Conservation (phyloP, 2,329 filamentous ascomycete genomes). For the Paraphoma sp. region DNA sequence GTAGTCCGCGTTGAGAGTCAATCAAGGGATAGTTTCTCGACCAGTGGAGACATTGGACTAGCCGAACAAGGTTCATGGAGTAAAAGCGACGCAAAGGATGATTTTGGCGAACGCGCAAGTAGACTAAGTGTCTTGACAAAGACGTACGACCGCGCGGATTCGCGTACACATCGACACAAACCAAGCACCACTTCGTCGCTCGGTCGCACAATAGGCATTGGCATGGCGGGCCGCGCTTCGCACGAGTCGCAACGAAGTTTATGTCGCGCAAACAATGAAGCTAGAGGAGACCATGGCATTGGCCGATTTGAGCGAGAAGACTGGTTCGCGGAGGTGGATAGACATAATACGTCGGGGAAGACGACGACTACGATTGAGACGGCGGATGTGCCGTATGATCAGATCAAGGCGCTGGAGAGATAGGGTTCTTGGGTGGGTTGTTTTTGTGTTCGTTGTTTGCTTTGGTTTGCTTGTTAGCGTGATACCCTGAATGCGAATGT, state of each 20-base stretch:
- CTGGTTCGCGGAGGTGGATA: conserved; percentile 27
- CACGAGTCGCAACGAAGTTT: conserved; percentile 37
- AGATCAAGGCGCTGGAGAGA: conserved; percentile 7
- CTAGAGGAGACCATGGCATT: neutral
- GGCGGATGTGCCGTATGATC: neutral
- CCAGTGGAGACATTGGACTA: conserved; percentile 22
- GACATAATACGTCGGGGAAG: conserved; percentile 13
- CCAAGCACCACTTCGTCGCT: conserved; percentile 17
- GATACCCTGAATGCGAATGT: neutral
- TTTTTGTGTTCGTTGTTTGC: neutral
- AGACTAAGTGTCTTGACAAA: conserved; percentile 20
- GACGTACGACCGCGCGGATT: conserved; percentile 11
- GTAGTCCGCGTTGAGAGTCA: conserved; percentile 39
- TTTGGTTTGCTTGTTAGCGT: neutral
- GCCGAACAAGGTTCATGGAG: conserved; percentile 13
- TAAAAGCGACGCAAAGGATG: conserved; percentile 16
- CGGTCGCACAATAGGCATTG: conserved; percentile 14
- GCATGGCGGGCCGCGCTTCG: conserved; percentile 23
- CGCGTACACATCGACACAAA: conserved; percentile 12
- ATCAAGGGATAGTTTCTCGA: conserved; percentile 19
- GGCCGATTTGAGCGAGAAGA: conserved; percentile 16
- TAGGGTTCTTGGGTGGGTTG: neutral
- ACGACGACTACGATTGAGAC: conserved; percentile 18
- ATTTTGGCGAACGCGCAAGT: conserved; percentile 6
- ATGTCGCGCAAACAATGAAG: conserved; percentile 11